Base-by-base conservation (phyloP, 371 early-diverging fungal genomes). In the Lichtheimia ornata region DNA sequence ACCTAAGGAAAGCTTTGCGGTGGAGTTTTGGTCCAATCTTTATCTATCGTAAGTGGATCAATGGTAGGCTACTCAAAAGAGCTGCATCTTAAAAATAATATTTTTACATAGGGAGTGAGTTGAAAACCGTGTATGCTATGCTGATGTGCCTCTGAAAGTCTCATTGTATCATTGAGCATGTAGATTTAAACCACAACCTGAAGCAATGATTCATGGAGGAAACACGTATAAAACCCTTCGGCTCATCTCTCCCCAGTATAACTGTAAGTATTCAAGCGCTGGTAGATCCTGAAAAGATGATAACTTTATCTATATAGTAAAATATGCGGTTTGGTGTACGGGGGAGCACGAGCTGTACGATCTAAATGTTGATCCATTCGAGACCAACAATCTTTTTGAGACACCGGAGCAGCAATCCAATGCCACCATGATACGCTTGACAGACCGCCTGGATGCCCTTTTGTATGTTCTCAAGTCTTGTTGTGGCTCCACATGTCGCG, bases 251-350 rank as follows among this genome's bases (percentile, higher is more conserved):
- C 61, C 73, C 28, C 70, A 67, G 0, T 82, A 84, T 61, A 80
- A 84, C 53, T 74, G 75, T 74, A 66, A 67, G 69, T 56, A 4
- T 35, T 9, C 35, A 35, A 11, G 11, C 35, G 9, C 9, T 35
- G 35, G 11, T 9, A 35, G 35, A 35, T 35, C 35, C 35, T 11
- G 11, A 35, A 11, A 11, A 35, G 11, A 35, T 11, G 11, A 35
- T 35, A 35, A 22, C 15, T 7, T 11, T 5, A 35, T 35, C 44
- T 64, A 40, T 35, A 17, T 43, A 56, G 56, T 18, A 9, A 72
- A 79, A 64, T 88, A 85, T 69, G 61, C 83, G 14, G 80, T 80
- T 14, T 85, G 84, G 85, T 88, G 87, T 66, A 88, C 86, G 5
- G 86, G 86, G 17, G 84, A 86, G 30, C 81, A 78, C 51, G 87